These are phyloP conservation scores for Aspergillus novoparasiticus DNA, from an alignment of 2,329 filamentous ascomycete genomes.

Conservation along the genomic window DNA sequence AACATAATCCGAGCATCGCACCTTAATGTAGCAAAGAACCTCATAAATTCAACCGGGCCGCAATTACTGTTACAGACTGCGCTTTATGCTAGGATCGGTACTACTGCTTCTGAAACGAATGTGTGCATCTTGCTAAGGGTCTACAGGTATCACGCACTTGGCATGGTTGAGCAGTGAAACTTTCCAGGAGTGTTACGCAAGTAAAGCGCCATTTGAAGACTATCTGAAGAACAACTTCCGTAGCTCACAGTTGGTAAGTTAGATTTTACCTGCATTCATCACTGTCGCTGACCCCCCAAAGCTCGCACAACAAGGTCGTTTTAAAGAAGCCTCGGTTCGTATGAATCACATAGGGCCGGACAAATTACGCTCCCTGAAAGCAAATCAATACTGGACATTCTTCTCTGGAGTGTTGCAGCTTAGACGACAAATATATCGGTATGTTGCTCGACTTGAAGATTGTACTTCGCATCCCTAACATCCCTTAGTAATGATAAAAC, in stretches of 20 bases:
- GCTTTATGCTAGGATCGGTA: conserved; percentile 75
- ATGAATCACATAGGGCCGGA: conserved; percentile 64
- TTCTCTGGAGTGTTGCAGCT: conserved; percentile 47
- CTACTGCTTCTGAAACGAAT: conserved; percentile 24
- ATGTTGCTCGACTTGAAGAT: conserved; percentile 7
- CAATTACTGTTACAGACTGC: conserved; percentile 73
- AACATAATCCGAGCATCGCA: conserved; percentile 81
- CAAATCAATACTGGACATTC: conserved; percentile 61
- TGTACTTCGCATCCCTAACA: conserved; percentile 19
- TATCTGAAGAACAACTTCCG: conserved; percentile 73
- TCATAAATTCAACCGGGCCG: conserved; percentile 71
- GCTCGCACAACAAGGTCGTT: conserved; percentile 68
- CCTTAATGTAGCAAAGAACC: conserved; percentile 74
- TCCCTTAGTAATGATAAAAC: conserved; percentile 55
- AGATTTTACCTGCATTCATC: neutral
- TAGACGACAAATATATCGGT: conserved; percentile 47
- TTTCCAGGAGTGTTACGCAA: conserved; percentile 72
- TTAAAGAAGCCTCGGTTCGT: conserved; percentile 65
- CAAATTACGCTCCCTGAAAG: conserved; percentile 71
- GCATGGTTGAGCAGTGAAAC: conserved; percentile 65
- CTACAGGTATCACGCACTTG: conserved; percentile 55
- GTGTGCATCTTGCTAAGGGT: conserved; percentile 17
- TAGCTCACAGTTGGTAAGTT: conserved; percentile 62
- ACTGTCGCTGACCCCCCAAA: conserved; percentile 22
- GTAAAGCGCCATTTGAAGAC: conserved; percentile 72